Conservation (phyloP, 192 early-diverging fungal genomes). For the Coemansia erecta region DNA sequence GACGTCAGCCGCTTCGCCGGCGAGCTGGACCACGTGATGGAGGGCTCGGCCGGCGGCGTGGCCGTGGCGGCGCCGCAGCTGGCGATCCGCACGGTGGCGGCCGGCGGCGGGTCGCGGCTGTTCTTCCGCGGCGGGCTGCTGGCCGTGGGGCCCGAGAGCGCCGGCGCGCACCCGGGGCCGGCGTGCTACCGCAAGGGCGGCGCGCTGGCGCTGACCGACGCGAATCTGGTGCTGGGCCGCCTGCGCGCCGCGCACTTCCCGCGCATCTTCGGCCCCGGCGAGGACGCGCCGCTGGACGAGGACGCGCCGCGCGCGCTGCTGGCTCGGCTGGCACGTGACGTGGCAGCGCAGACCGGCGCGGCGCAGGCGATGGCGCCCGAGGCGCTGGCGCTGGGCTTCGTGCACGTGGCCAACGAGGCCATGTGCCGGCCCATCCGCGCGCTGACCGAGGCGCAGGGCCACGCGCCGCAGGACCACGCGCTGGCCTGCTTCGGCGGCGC, state of each 20-base stretch:
- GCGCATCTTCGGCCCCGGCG: slow-evolving; percentile 86
- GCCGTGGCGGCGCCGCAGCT: slow-evolving; percentile 95
- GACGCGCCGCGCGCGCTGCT: slow-evolving; percentile 65
- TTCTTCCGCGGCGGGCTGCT: slow-evolving; percentile 94
- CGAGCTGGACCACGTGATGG: slow-evolving; percentile 88
- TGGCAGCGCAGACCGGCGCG: slow-evolving; percentile 59
- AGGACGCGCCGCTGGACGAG: slow-evolving; percentile 76
- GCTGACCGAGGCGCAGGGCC: slow-evolving; percentile 89
- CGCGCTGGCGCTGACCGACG: slow-evolving; percentile 89
- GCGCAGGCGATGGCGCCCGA: slow-evolving; percentile 66
- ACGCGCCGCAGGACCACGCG: slow-evolving; percentile 79
- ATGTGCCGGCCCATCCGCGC: slow-evolving; percentile 95
- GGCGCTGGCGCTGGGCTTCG: slow-evolving; percentile 90
- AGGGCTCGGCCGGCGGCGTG: slow-evolving; percentile 87
- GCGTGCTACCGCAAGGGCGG: slow-evolving; percentile 95
- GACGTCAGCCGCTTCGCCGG: slow-evolving; percentile 94
- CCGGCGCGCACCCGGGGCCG: slow-evolving; percentile 91
- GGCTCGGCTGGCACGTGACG: slow-evolving; percentile 58
- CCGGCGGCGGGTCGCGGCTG: slow-evolving; percentile 90
- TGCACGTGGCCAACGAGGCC: slow-evolving; percentile 93
- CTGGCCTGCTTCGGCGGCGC: slow-evolving; percentile 94
- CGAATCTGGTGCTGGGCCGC: slow-evolving; percentile 87
- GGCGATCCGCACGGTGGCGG: slow-evolving; percentile 95
- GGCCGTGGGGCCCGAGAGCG: slow-evolving; percentile 90
- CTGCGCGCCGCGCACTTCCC: slow-evolving; percentile 87